Base-by-base conservation (phyloP, 768 basidiomycete species). In the Mycena rebaudengoi region DNA sequence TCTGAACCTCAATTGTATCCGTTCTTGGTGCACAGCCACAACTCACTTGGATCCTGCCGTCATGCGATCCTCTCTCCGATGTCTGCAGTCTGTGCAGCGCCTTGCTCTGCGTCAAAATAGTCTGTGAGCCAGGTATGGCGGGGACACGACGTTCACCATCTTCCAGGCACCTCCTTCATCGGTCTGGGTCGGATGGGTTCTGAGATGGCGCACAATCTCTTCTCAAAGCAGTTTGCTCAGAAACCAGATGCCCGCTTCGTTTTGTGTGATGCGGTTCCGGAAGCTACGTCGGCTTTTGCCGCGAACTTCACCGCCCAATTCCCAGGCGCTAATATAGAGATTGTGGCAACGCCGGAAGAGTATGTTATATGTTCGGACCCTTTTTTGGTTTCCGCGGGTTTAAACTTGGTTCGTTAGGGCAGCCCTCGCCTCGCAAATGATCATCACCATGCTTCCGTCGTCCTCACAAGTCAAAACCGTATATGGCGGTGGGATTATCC, bases 381-480 rank as follows among this genome's bases (percentile, higher is more conserved):
- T 60, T 44, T 33, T 25, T 29, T 66, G 41, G 63, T 49, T 41
- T 60, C 20, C 49, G 60, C 64, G 40, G 58, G 64, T 67, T 55
- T 65, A 59, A 61, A 48, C 41, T 43, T 69, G 45, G 61, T 49
- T 39, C 49, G 65, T 35, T 67, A 94, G 92, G 68, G 91, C 91
- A 6, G 80, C 87, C n/a, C 67, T 80, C 10, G 79, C 84, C 23
- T 91, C 91, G 18, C 76, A 81, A 45, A 90, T 86, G 10, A 82
- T 98, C 45, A 74, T 98, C 52, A 96, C 95, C 7, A 96, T 97
- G 94, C 83, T 98, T 2, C 96, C 96, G 0, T 96, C 95, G 1
- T 93, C 94, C 7, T 92, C 94, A 0, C 91, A 98, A 67, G 95
- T 98, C 40, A 81, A 86, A 52, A 77, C 82, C 50, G 95, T 96